Evolutionary conservation across 1,284 basidiomycete species (phyloP), one percentile per base, ranked within the genome.

Genomic region (Sanguinoderma infundibulare): DNA sequence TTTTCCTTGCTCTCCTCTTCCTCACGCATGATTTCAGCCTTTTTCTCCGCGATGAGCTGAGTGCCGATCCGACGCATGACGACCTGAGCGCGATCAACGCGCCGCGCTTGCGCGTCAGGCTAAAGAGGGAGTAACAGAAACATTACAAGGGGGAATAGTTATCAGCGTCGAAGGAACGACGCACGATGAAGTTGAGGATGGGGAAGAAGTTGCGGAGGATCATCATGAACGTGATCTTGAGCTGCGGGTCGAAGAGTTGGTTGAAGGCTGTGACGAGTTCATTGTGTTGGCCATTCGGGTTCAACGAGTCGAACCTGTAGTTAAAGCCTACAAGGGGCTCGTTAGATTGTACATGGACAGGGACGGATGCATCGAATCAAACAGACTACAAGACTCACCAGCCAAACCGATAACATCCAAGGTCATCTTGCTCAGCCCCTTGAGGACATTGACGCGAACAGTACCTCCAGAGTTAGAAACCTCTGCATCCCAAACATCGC

Each of bases 321-420:
- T 81, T 79, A 73, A 88, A 87, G 0, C 77, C 77, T 35, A 12
- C 7, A 1, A 9, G 35, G 12, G 0, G n/a, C 32, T 17, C 5
- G 17, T 20, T 17, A 28, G n/a, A 5, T 9, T 10, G 1, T 77
- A 22, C 42, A 17, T 10, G 26, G 17, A 24, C 9, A 24, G 15
- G 1, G 7, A 6, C 50, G 0, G 22, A 38, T 2, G 15, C 9
- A 4, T 24, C 9, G 9, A 14, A 51, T 1, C 17, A 34, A 14
- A 47, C 7, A 17, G 34, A 26, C n/a, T 15, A 3, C 5, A 46
- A 17, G 17, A 30, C 59, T 26, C 32, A 72, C 81, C 83, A 0
- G 82, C 81, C 2, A 79, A 69, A 4, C 82, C 82, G 60, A 85
- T 83, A n/a, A 83, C 74, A 65, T 85, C 83, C 34, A 85, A 70